phyloP scores from a whole-genome alignment of 352 stramenopile genomes.

The Pythium insidiosum region DNA sequence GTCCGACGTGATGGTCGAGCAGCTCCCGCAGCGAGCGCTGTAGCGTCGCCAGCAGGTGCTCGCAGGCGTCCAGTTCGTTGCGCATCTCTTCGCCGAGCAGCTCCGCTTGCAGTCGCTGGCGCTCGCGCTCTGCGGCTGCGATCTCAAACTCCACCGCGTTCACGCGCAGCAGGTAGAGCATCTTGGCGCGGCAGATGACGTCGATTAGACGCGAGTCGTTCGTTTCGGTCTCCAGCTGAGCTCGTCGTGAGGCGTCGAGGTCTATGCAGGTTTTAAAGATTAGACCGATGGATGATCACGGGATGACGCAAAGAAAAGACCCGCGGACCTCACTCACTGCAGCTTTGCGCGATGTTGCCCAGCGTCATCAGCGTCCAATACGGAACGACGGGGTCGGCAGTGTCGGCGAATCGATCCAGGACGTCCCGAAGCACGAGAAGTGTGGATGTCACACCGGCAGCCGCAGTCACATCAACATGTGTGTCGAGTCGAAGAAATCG shows the following conservation, averaged over 20 bases:
- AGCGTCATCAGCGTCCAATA: conserved; percentile 52
- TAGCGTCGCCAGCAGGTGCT: conserved; percentile 35
- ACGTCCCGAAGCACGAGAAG: conserved; percentile 29
- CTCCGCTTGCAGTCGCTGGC: conserved; percentile 31
- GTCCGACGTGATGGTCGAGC: conserved; percentile 32
- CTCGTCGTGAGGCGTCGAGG: conserved; percentile 2
- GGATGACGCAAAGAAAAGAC: no score
- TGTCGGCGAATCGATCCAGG: conserved; percentile 20
- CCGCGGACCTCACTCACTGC: no score
- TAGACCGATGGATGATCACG: neutral
- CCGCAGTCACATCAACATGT: no score
- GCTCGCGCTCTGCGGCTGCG: conserved; percentile 13
- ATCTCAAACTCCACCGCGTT: conserved; percentile 41
- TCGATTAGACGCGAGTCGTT: conserved; percentile 24
- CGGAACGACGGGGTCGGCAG: conserved; percentile 27
- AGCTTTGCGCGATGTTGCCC: conserved; percentile 44
- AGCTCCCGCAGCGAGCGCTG: conserved; percentile 24
- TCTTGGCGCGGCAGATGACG: conserved; percentile 26
- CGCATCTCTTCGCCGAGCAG: conserved; percentile 59
- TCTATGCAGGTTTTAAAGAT: neutral
- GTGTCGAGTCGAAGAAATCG: conserved; percentile 26
- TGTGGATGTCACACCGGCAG: no score
- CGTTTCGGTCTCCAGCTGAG: conserved; percentile 16
- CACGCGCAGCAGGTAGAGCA: conserved; percentile 34
- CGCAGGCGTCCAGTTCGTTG: conserved; percentile 51